Percentiles rank a stretch among this genome's conserved stretches.
Evolutionary conservation across 75 land plant species (phyloP).

Genomic region (Pinus tabuliformis): DNA sequence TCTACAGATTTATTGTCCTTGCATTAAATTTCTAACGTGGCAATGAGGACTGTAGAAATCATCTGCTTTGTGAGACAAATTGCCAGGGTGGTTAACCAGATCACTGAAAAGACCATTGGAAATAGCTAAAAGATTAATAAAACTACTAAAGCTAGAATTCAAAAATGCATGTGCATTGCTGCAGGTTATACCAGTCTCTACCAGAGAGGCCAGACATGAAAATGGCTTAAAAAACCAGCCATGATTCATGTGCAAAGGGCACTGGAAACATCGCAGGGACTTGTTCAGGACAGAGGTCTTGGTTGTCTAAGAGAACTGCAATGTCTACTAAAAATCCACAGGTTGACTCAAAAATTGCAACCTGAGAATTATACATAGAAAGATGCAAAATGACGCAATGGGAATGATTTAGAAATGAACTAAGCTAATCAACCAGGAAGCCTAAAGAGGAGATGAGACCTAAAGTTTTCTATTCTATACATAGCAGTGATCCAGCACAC

Average conservation of each 20-base stretch:
- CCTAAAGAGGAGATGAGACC: background rate
- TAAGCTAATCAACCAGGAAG: background rate
- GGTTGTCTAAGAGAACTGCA: background rate
- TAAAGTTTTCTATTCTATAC: background rate
- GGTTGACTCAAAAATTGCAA: constrained; percentile 14
- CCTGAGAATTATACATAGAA: background rate
- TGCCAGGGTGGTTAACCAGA: background rate
- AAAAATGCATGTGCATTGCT: constrained; percentile 5
- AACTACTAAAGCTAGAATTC: background rate
- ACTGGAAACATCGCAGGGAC: constrained; percentile 11
- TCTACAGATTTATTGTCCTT: background rate
- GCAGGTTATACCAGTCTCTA: background rate
- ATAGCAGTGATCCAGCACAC: background rate
- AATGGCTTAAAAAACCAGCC: constrained; percentile 5
- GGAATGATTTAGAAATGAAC: background rate
- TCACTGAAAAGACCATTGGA: background rate
- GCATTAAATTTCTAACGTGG: background rate
- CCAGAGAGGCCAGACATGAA: background rate
- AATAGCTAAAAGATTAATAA: background rate
- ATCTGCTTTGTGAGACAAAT: background rate
- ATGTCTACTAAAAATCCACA: background rate
- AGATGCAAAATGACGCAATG: background rate
- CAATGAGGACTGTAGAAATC: background rate
- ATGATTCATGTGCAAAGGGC: constrained; percentile 3
- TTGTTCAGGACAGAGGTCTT: constrained; percentile 4